Evolutionary conservation across 139 green algal species (phyloP), one percentile per base, ranked within the genome.

Genomic region (Micractinium conductrix): DNA sequence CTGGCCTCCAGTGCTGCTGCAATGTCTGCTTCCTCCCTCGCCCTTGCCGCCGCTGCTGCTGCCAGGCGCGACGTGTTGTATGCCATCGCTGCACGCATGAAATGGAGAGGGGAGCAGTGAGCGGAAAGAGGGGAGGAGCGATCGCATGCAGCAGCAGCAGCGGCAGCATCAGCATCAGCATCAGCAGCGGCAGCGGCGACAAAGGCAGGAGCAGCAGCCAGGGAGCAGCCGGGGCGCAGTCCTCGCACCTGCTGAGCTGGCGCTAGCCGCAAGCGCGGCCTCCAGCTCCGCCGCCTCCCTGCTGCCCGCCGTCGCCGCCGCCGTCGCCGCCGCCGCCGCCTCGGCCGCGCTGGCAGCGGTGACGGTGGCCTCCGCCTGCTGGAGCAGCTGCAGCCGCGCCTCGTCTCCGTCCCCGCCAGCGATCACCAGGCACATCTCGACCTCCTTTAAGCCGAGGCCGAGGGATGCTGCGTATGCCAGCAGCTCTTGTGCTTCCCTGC

Each of bases 401-500:
- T 42, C 55, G 5, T 82, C 76, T 58, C 76, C 72, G 53, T 71
- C 62, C 26, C 76, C 76, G 37, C 37, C 16, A 0, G 55, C 76
- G 9, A 82, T 24, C 26, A 82, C 37, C 55, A 82, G 58, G 16
- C 58, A 55, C 40, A 82, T 73, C 43, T 82, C 76, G 2, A 72
- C 76, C 5, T 82, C 55, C 17, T 16, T 9, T 26, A 82, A 58
- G 26, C 37, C 76, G 4, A 73, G 44, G 0, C 58, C 76, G 14
- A 82, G 5, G 0, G 76, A 82, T 30, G 55, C 53, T 38, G 76
- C 76, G 44, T 71, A 82, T 1, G 76, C 76, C 26, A 82, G 76
- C 58, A 82, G 28, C 38, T 82, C 76, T 58, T 82, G 76, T 10
- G 76, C 76, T 30, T 82, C 76, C 10, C 76, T 82, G 76, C 76